These are phyloP conservation scores for Ascochyta pisi DNA, from an alignment of 2,329 filamentous ascomycete species.

Conservation along the genomic window DNA sequence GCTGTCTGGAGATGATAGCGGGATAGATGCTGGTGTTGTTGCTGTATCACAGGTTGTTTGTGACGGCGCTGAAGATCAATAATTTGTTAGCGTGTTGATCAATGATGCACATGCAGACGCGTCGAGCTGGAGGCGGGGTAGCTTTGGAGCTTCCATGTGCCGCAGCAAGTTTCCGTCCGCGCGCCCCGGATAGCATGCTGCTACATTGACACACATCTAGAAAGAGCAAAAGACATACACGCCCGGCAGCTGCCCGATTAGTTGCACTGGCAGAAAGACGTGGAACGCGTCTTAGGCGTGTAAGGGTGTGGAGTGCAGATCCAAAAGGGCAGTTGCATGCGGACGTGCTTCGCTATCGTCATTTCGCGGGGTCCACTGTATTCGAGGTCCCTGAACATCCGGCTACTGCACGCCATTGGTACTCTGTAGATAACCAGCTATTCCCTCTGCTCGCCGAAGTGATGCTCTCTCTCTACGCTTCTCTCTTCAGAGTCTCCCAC, in stretches of 20 bases:
- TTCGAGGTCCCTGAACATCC: constrained; percentile 9
- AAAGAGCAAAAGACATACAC: constrained; percentile 5
- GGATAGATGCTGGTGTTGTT: not conserved
- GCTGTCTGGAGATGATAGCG: not conserved
- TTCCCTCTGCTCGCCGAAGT: constrained; percentile 25
- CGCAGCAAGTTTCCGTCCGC: constrained; percentile 5
- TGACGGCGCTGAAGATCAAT: not conserved
- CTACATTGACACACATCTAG: not conserved
- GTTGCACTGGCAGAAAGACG: constrained; percentile 2
- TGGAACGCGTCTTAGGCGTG: constrained; percentile 16
- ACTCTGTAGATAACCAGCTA: constrained; percentile 30
- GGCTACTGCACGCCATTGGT: constrained; percentile 14
- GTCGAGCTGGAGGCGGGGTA: constrained; percentile 15
- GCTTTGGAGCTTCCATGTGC: constrained; percentile 2
- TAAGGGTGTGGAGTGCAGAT: constrained; percentile 18
- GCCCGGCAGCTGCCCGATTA: not conserved
- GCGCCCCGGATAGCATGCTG: not conserved
- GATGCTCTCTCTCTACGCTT: constrained; percentile 34
- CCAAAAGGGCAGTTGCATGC: constrained; percentile 37
- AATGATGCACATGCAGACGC: constrained; percentile 13
- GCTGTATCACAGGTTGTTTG: not conserved
- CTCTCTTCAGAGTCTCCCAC: constrained; percentile 25
- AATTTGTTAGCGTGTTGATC: constrained; percentile 11
- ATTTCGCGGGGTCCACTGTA: constrained; percentile 34
- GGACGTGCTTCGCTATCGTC: constrained; percentile 25